These are phyloP conservation scores for Eutypella sp. DNA, from an alignment of 2,329 filamentous ascomycete genomes.

Conservation along the genomic window DNA sequence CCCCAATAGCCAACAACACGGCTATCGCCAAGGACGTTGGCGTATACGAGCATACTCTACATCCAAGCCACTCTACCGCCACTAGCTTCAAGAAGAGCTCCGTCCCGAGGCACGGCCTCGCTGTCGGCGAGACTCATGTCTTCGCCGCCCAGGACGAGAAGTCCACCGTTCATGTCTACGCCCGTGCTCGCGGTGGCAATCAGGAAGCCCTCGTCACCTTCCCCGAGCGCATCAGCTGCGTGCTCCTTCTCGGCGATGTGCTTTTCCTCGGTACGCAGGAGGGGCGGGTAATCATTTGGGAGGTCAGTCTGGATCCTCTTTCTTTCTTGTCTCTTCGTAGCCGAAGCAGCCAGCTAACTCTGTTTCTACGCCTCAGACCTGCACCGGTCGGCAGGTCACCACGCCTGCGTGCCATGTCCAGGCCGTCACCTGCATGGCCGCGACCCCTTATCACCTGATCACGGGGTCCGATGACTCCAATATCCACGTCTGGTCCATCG, in stretches of 20 bases:
- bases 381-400: constrained; percentile 70
- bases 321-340: not conserved
- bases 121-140: constrained; percentile 74
- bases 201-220: constrained; percentile 89
- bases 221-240: constrained; percentile 75
- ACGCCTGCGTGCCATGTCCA: constrained; percentile 77
- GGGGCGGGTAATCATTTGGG: constrained; percentile 86
- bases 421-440: constrained; percentile 69
- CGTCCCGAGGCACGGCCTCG: constrained; percentile 71
- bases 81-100: constrained; percentile 89
- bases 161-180: constrained; percentile 90
- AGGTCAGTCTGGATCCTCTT: constrained; percentile 52
- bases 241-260: constrained; percentile 67
- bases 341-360: constrained; percentile 14
- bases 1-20: constrained; percentile 56
- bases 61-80: constrained; percentile 70
- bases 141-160: constrained; percentile 91
- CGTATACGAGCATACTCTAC: constrained; percentile 79
- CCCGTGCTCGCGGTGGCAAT: constrained; percentile 71
- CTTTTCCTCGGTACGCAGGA: constrained; percentile 78
- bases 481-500: constrained; percentile 85
- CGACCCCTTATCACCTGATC: constrained; percentile 67
- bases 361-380: constrained; percentile 44
- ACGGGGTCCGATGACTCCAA: constrained; percentile 83
- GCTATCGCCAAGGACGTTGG: constrained; percentile 72